phyloP scores from a whole-genome alignment of 768 basidiomycete genomes.

The Panaeolus papilionaceus region DNA sequence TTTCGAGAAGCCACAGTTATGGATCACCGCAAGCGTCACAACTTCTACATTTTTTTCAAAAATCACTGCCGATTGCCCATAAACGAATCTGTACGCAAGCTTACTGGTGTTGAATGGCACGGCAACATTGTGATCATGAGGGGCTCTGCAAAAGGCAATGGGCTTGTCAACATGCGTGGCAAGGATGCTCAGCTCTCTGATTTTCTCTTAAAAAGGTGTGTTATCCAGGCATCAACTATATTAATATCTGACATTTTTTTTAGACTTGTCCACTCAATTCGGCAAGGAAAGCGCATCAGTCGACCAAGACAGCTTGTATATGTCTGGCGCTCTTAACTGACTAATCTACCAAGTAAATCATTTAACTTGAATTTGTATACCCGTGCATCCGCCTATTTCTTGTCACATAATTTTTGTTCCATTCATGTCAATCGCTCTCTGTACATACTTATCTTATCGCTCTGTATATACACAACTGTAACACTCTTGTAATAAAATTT shows the following conservation, averaged over 20 bases:
- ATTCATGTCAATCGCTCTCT: too few species aligned
- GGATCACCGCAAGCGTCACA: constrained; percentile 8
- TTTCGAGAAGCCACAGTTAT: constrained; percentile 1
- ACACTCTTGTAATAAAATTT: too few species aligned
- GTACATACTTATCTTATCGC: too few species aligned
- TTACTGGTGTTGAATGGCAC: constrained; percentile 4
- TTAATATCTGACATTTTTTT: background rate
- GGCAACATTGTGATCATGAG: constrained; percentile 14
- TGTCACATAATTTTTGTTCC: too few species aligned
- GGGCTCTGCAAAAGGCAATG: constrained; percentile 9
- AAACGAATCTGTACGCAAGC: background rate
- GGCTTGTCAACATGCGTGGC: constrained; percentile 16
- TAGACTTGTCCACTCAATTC: background rate
- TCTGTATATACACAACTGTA: too few species aligned
- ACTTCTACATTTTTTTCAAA: constrained; percentile 17
- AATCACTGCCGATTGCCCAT: constrained; percentile 15
- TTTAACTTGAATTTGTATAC: too few species aligned
- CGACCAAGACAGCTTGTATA: background rate
- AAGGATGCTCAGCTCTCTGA: background rate
- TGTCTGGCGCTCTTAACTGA: background rate
- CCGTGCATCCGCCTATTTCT: too few species aligned
- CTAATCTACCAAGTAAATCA: too few species aligned
- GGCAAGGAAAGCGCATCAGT: background rate
- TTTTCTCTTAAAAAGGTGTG: background rate
- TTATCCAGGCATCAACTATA: background rate